phyloP scores from a whole-genome alignment of 306 rosid genomes.

The Casuarina equisetifolia region DNA sequence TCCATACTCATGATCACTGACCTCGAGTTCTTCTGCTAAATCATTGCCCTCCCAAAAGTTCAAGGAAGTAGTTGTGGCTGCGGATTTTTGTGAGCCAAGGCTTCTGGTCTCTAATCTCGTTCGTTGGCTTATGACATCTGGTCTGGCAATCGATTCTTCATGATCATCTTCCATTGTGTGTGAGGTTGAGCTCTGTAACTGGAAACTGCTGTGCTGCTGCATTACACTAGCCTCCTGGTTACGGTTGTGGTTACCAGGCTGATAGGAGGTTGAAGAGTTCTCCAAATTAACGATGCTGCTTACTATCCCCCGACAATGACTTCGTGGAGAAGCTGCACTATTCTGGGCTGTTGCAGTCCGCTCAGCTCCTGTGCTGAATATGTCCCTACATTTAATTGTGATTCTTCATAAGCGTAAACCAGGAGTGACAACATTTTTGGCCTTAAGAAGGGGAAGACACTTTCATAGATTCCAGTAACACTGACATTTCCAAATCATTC shows the following conservation, averaged over 20 bases:
- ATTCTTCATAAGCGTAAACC: neutral
- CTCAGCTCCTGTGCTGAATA: constrained; percentile 38
- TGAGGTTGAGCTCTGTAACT: constrained; percentile 17
- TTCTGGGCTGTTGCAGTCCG: constrained; percentile 17
- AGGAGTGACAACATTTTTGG: neutral
- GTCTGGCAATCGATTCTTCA: constrained; percentile 24
- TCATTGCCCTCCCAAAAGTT: constrained; percentile 41
- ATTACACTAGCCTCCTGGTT: constrained; percentile 4
- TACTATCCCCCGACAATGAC: constrained; percentile 18
- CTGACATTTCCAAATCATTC: neutral
- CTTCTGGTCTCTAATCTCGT: constrained; percentile 23
- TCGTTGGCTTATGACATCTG: constrained; percentile 25
- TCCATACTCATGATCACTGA: constrained; percentile 25
- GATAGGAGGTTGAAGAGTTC: constrained; percentile 18
- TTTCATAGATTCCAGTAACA: neutral
- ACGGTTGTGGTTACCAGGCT: constrained; percentile 19
- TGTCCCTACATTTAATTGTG: constrained; percentile 55
- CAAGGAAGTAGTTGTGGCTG: constrained; percentile 17
- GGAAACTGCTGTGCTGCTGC: constrained; percentile 9
- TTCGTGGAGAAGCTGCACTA: constrained; percentile 33
- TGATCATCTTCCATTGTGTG: constrained; percentile 1
- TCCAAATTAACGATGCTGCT: constrained; percentile 18
- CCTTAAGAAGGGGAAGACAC: neutral
- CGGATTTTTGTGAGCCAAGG: constrained; percentile 23
- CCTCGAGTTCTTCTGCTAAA: constrained; percentile 33